Evolutionary conservation across 768 basidiomycete genomes (phyloP), one percentile per base, ranked within the genome.

Genomic region (Pleurotus ostreatus): DNA sequence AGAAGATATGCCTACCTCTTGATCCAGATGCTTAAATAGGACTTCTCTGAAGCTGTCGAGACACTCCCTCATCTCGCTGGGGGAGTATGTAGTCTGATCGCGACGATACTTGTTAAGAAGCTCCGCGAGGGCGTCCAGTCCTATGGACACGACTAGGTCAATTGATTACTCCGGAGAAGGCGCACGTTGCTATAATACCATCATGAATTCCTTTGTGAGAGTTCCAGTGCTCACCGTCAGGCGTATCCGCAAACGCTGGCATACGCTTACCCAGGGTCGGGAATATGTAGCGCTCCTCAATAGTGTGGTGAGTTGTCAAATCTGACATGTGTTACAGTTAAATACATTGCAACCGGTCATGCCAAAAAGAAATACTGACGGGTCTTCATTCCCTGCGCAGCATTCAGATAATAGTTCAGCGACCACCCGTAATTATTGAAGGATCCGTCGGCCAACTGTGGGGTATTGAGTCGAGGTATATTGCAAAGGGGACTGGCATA

Each of bases 151-250:
- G 30, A 34, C 30, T 34, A 9, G 9, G 9, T 34, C 30, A 11
- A 34, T 34, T 34, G 3, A 34, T 34, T 11, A 9, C 3, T 11
- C 9, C 9, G 7, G 4, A 34, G 30, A 34, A 11, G 30, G 9
- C 30, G 30, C 30, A 11, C 30, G 7, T 34, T 34, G 30, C 7
- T 34, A 11, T 15, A 25, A 47, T 57, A 79, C 79, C 82, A 49
- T 78, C 71, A 60, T 85, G 81, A n/a, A 85, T 83, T 4, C 65
- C 74, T 55, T 73, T 71, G 59, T 83, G 82, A 3, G 79, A 79
- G 55, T 72, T 70, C 23, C 80, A 61, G 60, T 83, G 82, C 9
- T 67, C 72, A 34, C 74, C 75, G 51, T 76, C 70, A 15, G 69
- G 65, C 46, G 67, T 62, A 8, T 66, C 65, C 3, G 73, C 64